phyloP scores from a whole-genome alignment of 1,284 basidiomycete species.

The Blastosporella zonata region DNA sequence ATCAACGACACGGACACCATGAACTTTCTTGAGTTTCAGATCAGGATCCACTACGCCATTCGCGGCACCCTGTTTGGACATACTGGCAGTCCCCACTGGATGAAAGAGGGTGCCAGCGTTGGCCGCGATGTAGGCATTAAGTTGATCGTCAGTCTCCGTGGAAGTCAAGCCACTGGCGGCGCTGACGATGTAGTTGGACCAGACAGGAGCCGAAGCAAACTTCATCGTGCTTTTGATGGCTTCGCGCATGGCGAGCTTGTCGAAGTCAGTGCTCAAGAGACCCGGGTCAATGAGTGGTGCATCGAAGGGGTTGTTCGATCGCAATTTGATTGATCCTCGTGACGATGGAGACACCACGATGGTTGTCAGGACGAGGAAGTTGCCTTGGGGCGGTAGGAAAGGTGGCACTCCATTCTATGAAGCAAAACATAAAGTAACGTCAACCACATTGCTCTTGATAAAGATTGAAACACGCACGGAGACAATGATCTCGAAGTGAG shows the following conservation, averaged over 20 bases:
- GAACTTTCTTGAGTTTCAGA: slow-evolving; percentile 36
- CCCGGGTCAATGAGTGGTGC: slow-evolving; percentile 38
- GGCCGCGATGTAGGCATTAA: slow-evolving; percentile 23
- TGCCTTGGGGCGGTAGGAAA: slow-evolving; percentile 9
- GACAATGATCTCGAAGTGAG: slow-evolving; percentile 20
- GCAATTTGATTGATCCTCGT: slow-evolving; percentile 20
- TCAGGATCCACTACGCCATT: slow-evolving; percentile 36
- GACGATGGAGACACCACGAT: slow-evolving; percentile 15
- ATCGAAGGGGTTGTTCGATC: slow-evolving; percentile 35
- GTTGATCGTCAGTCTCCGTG: slow-evolving; percentile 16
- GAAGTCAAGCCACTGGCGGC: slow-evolving; percentile 15
- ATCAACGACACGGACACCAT: slow-evolving; percentile 39
- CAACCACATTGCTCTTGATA: neutral
- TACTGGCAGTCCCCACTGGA: slow-evolving; percentile 27
- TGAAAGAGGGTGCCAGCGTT: slow-evolving; percentile 20
- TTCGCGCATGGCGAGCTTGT: slow-evolving; percentile 31
- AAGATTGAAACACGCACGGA: slow-evolving; percentile 12
- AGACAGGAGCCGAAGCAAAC: slow-evolving; percentile 33
- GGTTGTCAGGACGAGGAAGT: slow-evolving; percentile 12
- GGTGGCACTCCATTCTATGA: slow-evolving; percentile 12
- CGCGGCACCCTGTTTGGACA: slow-evolving; percentile 25
- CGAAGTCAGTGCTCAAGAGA: slow-evolving; percentile 33
- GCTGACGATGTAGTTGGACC: slow-evolving; percentile 31
- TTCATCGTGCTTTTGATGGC: slow-evolving; percentile 29
- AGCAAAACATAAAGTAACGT: neutral